Evolutionary conservation across 192 early-diverging fungal species (phyloP).

Genomic region (Coemansia sp.): DNA sequence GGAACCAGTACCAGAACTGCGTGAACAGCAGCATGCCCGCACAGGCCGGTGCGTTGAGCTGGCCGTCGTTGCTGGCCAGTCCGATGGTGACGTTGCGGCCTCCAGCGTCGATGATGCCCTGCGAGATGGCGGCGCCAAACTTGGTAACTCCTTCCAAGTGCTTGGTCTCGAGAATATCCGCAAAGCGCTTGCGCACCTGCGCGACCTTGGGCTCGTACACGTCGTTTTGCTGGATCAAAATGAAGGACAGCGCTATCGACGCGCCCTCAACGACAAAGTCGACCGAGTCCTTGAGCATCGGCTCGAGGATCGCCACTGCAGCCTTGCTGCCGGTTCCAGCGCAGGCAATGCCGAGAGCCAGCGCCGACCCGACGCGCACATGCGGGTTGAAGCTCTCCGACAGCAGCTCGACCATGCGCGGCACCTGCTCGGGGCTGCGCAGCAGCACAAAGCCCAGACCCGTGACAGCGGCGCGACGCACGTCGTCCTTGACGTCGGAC

Average conservation of each 20-base stretch:
- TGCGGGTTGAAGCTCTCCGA: constrained; percentile 99
- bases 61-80: constrained; percentile 79
- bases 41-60: constrained; percentile 90
- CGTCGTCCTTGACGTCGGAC: constrained; percentile 98
- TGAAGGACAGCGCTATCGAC: constrained; percentile 90
- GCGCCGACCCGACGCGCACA: constrained; percentile 92
- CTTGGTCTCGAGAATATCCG: constrained; percentile 86
- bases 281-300: constrained; percentile 95
- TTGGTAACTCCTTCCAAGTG: constrained; percentile 89
- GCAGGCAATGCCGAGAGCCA: constrained; percentile 96
- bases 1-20: constrained; percentile 99
- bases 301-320: constrained; percentile 91
- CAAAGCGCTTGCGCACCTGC: constrained; percentile 81
- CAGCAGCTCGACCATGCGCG: constrained; percentile 95
- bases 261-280: constrained; percentile 99
- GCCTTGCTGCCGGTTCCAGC: constrained; percentile 91
- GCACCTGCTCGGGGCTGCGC: constrained; percentile 91
- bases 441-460: constrained; percentile 94
- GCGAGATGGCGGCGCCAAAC: constrained; percentile 93
- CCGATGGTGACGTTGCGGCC: constrained; percentile 98
- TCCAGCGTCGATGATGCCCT: constrained; percentile 98
- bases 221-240: constrained; percentile 96
- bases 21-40: constrained; percentile 99
- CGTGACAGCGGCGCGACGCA: constrained; percentile 97
- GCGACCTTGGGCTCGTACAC: constrained; percentile 73